Evolutionary conservation across 192 early-diverging fungal genomes (phyloP).

Genomic region (Coemansia sp.): DNA sequence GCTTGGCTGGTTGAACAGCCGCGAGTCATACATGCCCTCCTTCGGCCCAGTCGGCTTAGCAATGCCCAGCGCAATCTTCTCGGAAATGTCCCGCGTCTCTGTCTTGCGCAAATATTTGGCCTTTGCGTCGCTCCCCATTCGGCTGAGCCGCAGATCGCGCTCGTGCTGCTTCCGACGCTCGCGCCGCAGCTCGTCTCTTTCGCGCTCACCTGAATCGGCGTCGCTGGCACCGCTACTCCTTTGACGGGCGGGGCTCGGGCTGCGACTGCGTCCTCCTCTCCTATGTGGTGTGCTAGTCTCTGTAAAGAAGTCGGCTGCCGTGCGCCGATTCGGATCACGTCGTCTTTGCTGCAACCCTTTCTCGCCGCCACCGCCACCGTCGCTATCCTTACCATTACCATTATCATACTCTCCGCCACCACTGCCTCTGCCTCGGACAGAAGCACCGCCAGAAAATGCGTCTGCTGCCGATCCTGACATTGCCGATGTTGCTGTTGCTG

Average conservation of each 20-base stretch:
- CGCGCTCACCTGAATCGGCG: conserved; percentile 53
- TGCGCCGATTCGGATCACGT: conserved; percentile 12
- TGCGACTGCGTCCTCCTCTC: conserved; percentile 20
- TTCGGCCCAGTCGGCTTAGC: conserved; percentile 87
- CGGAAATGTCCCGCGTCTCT: conserved; percentile 93
- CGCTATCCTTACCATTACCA: too few relatives aligned
- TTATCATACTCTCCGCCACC: too few relatives aligned
- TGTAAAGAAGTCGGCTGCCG: conserved; percentile 33
- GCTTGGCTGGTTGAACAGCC: conserved; percentile 90
- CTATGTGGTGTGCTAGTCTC: conserved; percentile 4
- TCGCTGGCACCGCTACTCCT: neutral
- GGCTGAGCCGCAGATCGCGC: conserved; percentile 79
- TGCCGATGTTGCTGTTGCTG: neutral
- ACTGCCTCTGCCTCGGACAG: too few relatives aligned
- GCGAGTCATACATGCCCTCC: conserved; percentile 92
- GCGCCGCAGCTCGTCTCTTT: conserved; percentile 86
- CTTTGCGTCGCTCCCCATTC: conserved; percentile 87
- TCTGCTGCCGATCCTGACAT: neutral
- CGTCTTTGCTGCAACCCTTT: conserved; percentile 11
- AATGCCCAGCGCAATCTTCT: conserved; percentile 96
- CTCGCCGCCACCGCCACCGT: neutral
- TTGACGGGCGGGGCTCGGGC: conserved; percentile 14
- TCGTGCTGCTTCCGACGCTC: conserved; percentile 85
- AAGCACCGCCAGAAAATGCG: neutral
- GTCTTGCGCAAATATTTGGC: conserved; percentile 64